Base-by-base conservation (phyloP, 2,329 filamentous ascomycete genomes). In the Grosmannia clavigera region DNA sequence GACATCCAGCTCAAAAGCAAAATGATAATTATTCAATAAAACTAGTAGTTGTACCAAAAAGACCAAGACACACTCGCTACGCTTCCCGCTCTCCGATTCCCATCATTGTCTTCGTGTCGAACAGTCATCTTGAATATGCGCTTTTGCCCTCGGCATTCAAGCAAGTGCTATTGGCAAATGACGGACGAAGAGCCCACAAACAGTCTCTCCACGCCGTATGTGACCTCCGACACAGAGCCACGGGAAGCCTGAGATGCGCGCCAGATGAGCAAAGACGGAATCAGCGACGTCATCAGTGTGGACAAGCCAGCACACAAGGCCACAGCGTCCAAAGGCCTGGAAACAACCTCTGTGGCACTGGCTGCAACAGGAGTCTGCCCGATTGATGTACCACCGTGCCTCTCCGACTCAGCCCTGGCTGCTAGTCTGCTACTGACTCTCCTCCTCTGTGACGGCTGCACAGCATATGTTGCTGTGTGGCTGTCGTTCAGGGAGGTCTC, bases 181-280 rank as follows among this genome's bases (percentile, higher is more conserved):
- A 57, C 54, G 3, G 27, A 35, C 5, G 33, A 19, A n/a, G 25
- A 10, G n/a, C 59, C 33, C 22, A 46, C 2, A 35, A 5, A 14
- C n/a, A 56, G 7, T 11, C 40, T 14, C 11, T 50, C 58, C 31
- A 55, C 25, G 6, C 40, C 50, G 16, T 35, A 19, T 1, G 5
- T 16, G 12, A 19, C 10, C 11, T 52, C 40, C 14, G 43, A n/a
- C 9, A 38, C 10, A 3, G 27, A 12, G 2, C 50, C 12, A 14
- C 16, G 22, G 1, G 52, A 11, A 7, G 19, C 27, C 3, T 51
- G 58, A 4, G 43, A 31, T 7, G 51, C 27, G 25, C 51, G 29
- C 58, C 58, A 59, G 25, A 27, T 40, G 19, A 59, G 58, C 38
- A 59, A 27, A 9, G 51, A 59, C 5, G 58, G 51, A n/a, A 59